Conservation (phyloP, 441 rosid species). For the Brassica balearica region DNA sequence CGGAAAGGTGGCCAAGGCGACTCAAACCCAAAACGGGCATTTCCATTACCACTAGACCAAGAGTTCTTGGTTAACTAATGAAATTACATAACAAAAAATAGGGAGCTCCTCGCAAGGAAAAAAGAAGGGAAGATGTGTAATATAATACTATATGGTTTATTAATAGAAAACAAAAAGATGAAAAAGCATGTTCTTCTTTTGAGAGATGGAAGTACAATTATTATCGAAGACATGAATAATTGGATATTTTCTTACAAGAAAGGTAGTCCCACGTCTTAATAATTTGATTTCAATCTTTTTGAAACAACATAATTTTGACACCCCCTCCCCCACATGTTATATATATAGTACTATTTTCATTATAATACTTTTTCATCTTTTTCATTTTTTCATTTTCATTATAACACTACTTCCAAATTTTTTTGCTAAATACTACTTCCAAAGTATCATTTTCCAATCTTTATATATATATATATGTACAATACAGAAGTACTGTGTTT, state of each 20-base stretch:
- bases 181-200: slow-evolving; percentile 35
- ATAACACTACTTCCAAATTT: neutral
- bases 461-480: neutral
- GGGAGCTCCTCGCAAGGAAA: slow-evolving; percentile 14
- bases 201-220: slow-evolving; percentile 39
- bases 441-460: neutral
- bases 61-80: neutral
- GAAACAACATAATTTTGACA: slow-evolving; percentile 35
- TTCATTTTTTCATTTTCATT: neutral
- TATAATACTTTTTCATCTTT: no score
- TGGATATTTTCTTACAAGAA: slow-evolving; percentile 25
- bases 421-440: neutral
- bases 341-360: neutral
- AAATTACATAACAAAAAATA: neutral
- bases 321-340: slow-evolving; percentile 26
- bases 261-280: slow-evolving; percentile 39
- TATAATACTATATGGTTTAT: neutral
- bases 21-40: no score
- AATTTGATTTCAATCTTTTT: slow-evolving; percentile 31
- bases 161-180: neutral
- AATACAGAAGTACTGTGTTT: neutral
- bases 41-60: no score
- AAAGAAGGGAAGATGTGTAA: neutral
- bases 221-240: slow-evolving; percentile 31
- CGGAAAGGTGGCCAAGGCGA: no score